Evolutionary conservation across 306 rosid genomes (phyloP), one percentile per base, ranked within the genome.

Genomic region (Ochetophila trinervis): DNA sequence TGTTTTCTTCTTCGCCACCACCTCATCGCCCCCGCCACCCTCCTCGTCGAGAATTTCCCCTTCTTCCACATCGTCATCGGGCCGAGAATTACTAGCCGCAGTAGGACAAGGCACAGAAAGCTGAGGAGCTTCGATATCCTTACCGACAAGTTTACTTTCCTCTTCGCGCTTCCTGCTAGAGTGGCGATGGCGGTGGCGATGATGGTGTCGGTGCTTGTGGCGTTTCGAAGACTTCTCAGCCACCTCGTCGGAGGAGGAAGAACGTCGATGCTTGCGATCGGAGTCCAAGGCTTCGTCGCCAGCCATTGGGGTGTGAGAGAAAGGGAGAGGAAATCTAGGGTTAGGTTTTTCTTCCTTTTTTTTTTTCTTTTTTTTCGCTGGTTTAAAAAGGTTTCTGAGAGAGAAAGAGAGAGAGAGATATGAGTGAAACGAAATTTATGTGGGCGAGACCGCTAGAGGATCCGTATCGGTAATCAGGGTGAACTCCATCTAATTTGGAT

Each of bases 41-140:
- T 77, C 86, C 59, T 88, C 97, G 45, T 88, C 96, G 24, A 88
- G 92, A 82, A 91, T 91, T 80, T 91, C 97, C 63, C 97, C 97
- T 76, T 91, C 97, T 80, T 91, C 97, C 8, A 91, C 84, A 17
- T 91, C 97, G 42, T 88, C 95, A 1, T 75, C 85, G 2, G 69
- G 79, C 16, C 57, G 74, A 64, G 65, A 51, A 53, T 34, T 67
- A 6, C 27, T 30, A 18, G 37, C 57, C 58, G 64, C 54, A 48
- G 68, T 53, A 40, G 67, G 71, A 15, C 56, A 16, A 20, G 49
- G 49, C 60, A 24, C 51, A 34, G 80, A 62, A 63, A 80, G 73
- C 67, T 62, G 65, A 59, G 70, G 60, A 59, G 60, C 50, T 27
- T 51, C 84, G 53, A 67, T 35, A 8, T 74, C 79, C 70, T 70